These are phyloP conservation scores for Hydnomerulius pinastri DNA, from an alignment of 768 basidiomycete species.

Conservation along the genomic window DNA sequence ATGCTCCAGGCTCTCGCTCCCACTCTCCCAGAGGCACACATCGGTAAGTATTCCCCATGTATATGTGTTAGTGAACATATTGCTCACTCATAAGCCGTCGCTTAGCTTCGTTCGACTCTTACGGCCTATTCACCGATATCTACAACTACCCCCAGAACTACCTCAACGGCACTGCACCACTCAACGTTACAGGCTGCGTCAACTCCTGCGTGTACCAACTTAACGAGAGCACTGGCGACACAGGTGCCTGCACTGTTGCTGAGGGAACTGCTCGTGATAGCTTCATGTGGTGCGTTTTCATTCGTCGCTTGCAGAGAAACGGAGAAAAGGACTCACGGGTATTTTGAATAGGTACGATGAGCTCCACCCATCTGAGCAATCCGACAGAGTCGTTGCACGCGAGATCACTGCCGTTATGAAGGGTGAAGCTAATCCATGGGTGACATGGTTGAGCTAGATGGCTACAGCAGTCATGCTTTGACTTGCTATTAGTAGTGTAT, in stretches of 20 bases:
- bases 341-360: slow-evolving; percentile 40
- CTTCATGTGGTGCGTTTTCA: slow-evolving; percentile 57
- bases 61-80: neutral
- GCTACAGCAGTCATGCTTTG: neutral
- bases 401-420: slow-evolving; percentile 50
- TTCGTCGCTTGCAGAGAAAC: neutral
- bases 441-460: slow-evolving; percentile 49
- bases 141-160: slow-evolving; percentile 49
- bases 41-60: slow-evolving; percentile 44
- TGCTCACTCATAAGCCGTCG: neutral
- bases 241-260: slow-evolving; percentile 35
- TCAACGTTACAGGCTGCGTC: slow-evolving; percentile 57
- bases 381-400: slow-evolving; percentile 52
- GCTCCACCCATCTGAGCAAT: slow-evolving; percentile 62
- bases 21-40: slow-evolving; percentile 51
- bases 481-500: neutral
- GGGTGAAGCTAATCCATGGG: slow-evolving; percentile 46
- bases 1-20: slow-evolving; percentile 52
- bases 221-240: slow-evolving; percentile 24
- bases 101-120: slow-evolving; percentile 61
- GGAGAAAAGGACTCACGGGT: neutral
- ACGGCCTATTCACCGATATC: slow-evolving; percentile 62
- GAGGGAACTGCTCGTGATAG: slow-evolving; percentile 48
- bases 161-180: slow-evolving; percentile 63
- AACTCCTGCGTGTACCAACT: slow-evolving; percentile 45